phyloP scores from a whole-genome alignment of 1,284 basidiomycete genomes.

The Athelia psychrophila region DNA sequence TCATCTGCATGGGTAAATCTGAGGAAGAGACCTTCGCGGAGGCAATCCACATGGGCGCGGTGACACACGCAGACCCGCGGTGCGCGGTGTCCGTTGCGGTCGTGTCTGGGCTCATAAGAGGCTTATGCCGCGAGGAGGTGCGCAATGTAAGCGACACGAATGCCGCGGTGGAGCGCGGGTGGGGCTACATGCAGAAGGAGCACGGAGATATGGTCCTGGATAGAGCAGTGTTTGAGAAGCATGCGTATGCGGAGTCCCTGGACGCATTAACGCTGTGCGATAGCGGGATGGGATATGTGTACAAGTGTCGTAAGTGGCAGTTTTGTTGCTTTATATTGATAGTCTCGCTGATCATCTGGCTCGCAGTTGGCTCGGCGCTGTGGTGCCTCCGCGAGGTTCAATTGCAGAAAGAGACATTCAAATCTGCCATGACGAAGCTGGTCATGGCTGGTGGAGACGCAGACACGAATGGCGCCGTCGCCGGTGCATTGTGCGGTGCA shows the following conservation, averaged over 20 bases:
- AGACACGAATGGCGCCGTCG: slow-evolving; percentile 20
- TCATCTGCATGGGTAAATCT: slow-evolving; percentile 15
- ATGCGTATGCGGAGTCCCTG: slow-evolving; percentile 14
- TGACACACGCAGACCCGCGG: slow-evolving; percentile 19
- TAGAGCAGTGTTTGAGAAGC: slow-evolving; percentile 12
- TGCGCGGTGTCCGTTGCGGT: slow-evolving; percentile 18
- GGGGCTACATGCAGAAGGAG: slow-evolving; percentile 9
- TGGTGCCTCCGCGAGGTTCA: slow-evolving; percentile 18
- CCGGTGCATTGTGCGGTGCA: slow-evolving; percentile 18
- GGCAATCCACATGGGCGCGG: slow-evolving; percentile 15
- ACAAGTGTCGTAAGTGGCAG: slow-evolving; percentile 12
- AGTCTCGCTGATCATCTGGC: too few relatives aligned
- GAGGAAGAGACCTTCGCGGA: slow-evolving; percentile 13
- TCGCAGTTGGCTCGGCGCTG: slow-evolving; percentile 12
- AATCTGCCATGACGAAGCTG: slow-evolving; percentile 15
- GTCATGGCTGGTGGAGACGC: slow-evolving; percentile 20
- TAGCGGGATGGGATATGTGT: slow-evolving; percentile 17
- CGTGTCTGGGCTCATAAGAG: slow-evolving; percentile 14
- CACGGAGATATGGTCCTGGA: slow-evolving; percentile 7
- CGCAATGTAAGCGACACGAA: slow-evolving; percentile 6
- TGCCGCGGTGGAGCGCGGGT: slow-evolving; percentile 14
- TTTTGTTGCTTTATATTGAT: too few relatives aligned
- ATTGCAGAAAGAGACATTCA: slow-evolving; percentile 14
- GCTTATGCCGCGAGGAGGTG: slow-evolving; percentile 12
- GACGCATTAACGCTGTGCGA: slow-evolving; percentile 11